Base-by-base conservation (phyloP, 805 yeast species). In the Ogataea chonburiensis region DNA sequence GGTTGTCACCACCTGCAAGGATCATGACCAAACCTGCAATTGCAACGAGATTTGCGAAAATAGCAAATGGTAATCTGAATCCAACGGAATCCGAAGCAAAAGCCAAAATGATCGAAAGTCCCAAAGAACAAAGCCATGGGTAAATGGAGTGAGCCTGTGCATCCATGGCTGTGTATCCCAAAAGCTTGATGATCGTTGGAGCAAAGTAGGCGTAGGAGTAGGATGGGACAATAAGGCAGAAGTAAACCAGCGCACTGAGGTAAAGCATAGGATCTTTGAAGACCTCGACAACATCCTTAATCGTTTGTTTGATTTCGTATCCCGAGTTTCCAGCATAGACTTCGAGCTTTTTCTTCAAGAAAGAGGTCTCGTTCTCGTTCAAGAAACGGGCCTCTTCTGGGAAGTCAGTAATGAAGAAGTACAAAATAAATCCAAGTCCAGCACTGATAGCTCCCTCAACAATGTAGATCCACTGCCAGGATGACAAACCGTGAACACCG, bases 91-190 rank as follows among this genome's bases (percentile, higher is more conserved):
- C 95, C 0, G 93, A 81, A 38, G 69, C 44, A 40, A 68, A 63
- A 0, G 95, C 91, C n/a, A 72, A 45, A 4, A 75, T 50, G 61
- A 81, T 78, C 28, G 81, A 73, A 21, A 73, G 64, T 5, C 81
- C 87, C 53, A 86, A 82, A 0, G 95, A 85, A 18, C 71, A 64
- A 26, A 85, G 67, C 89, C 94, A 87, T 14, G 95, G 94, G 47
- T 86, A 88, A 31, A 87, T 85, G 0, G 95, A 82, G 62, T 80
- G 81, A 37, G 81, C 73, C 59, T 87, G 87, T 7, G 94, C 91
- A 38, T 73, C 67, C 50, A 78, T 81, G 3, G 86, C 79, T 2
- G 86, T 71, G 66, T 80, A 70, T 14, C 83, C 81, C 64, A 81
- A 65, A 25, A 71, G 60, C 34, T 64, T 65, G 53, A 81, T 78